These are phyloP conservation scores for Geotrichum carabidarum DNA, from an alignment of 1,139 yeast species.

Conservation along the genomic window DNA sequence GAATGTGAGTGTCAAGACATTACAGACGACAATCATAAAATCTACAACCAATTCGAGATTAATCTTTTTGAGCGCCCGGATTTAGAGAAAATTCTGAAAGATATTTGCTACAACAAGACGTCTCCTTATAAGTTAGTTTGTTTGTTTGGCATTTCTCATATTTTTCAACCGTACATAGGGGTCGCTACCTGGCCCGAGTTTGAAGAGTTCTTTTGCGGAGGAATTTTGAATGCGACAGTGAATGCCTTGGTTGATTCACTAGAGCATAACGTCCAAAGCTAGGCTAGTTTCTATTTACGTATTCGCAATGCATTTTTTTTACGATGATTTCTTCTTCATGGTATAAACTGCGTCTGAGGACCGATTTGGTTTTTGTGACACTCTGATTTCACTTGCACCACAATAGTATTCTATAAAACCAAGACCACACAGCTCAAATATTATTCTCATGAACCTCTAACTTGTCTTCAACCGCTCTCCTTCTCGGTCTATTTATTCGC, in stretches of 20 bases:
- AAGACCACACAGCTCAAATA: no score
- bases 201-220: conserved; percentile 1
- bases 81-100: neutral
- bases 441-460: no score
- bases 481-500: no score
- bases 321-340: no score
- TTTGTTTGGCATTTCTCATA: neutral
- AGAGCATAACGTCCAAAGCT: no score
- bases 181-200: conserved; percentile 6
- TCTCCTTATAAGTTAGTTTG: neutral
- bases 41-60: neutral
- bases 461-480: no score
- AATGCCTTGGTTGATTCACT: neutral
- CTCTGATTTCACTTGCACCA: no score
- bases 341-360: no score
- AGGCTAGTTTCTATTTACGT: no score
- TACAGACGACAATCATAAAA: neutral
- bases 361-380: no score
- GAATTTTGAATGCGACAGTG: neutral
- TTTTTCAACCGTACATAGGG: conserved; percentile 1
- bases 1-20: neutral
- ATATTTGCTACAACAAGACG: conserved; percentile 1
- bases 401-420: no score
- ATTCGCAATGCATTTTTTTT: no score
- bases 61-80: neutral